Percentiles rank a stretch among this genome's conserved stretches.
These are phyloP conservation scores for Phtheirospermum japonicum DNA, from an alignment of 257 asterid species.

Conservation along the genomic window DNA sequence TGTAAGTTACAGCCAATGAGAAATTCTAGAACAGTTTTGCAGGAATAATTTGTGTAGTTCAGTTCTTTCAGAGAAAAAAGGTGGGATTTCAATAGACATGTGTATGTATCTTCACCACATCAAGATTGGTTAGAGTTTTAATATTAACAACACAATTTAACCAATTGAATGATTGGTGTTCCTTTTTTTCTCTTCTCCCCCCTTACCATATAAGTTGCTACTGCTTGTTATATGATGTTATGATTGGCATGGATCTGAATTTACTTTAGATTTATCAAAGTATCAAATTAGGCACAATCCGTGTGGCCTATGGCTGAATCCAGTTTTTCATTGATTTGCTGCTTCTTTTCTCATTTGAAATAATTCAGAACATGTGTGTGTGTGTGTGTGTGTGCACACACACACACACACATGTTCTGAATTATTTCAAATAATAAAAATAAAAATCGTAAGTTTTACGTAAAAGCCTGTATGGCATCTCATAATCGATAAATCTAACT, in stretches of 20 bases:
- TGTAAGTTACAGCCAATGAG: conserved; percentile 70
- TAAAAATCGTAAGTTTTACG: conserved; percentile 5
- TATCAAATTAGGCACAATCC: background rate
- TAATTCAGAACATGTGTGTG: background rate
- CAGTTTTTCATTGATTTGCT: background rate
- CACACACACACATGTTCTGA: too few species aligned
- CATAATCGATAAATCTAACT: conserved; percentile 6
- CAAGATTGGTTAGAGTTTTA: conserved; percentile 53
- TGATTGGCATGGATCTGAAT: background rate
- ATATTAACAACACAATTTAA: conserved; percentile 49
- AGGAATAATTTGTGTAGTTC: conserved; percentile 79
- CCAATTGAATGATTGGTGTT: conserved; percentile 28
- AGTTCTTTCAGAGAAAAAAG: conserved; percentile 48
- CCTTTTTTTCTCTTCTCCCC: background rate
- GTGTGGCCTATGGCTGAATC: background rate
- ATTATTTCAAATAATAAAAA: too few species aligned
- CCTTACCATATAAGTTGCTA: conserved; percentile 4
- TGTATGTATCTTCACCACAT: conserved; percentile 53
- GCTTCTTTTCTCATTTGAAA: conserved; percentile 11
- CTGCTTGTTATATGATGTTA: conserved; percentile 5
- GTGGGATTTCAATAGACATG: conserved; percentile 55
- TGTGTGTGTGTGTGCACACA: too few species aligned
- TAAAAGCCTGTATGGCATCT: conserved; percentile 8
- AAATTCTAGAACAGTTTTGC: conserved; percentile 84
- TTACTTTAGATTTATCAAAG: background rate